Evolutionary conservation across 2,329 filamentous ascomycete species (phyloP).

Genomic region (Cercospora beticola): DNA sequence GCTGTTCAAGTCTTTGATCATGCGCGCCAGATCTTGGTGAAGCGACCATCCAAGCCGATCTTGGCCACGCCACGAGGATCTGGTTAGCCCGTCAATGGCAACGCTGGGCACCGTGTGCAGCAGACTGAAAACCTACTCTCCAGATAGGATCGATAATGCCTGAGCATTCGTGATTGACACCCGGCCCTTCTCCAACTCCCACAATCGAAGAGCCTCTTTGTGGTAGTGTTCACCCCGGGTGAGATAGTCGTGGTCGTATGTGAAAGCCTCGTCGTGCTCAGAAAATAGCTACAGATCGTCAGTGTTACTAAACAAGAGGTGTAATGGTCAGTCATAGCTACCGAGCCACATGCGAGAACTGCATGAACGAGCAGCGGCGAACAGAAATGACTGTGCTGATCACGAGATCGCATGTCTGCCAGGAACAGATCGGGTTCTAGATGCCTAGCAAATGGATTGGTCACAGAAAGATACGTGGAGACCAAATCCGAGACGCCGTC

Average conservation of each 20-base stretch:
- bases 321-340: no score
- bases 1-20: not conserved
- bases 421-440: not conserved
- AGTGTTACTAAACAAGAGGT: no score
- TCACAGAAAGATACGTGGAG: not conserved
- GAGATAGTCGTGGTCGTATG: not conserved
- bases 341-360: not conserved
- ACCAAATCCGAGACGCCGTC: not conserved
- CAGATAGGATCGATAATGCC: not conserved
- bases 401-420: not conserved
- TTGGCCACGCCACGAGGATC: not conserved
- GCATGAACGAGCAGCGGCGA: not conserved
- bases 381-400: not conserved
- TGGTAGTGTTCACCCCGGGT: not conserved
- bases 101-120: not conserved
- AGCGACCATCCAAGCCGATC: not conserved
- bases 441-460: not conserved
- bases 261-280: not conserved
- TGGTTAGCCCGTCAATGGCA: not conserved
- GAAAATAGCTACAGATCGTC: not conserved
- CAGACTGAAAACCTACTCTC: not conserved
- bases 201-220: not conserved
- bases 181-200: not conserved
- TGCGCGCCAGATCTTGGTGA: not conserved
- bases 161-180: not conserved